A percentile compares a stretch with the other conserved stretches of the same genome.
These are phyloP conservation scores for Aspergillus versicolor DNA, from an alignment of 2,329 filamentous ascomycete genomes.

Conservation along the genomic window DNA sequence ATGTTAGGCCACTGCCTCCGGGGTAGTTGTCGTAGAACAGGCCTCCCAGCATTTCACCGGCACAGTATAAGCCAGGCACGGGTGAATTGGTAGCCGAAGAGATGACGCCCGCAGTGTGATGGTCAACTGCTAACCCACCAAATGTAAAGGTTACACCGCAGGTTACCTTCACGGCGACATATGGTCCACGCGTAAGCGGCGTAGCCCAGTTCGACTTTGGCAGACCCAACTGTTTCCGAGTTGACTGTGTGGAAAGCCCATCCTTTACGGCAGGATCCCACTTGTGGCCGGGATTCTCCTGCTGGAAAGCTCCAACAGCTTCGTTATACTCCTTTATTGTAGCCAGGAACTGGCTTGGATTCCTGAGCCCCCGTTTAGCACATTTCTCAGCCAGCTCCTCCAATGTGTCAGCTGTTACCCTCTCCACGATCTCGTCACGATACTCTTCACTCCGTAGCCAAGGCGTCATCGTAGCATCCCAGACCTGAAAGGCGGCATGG, in stretches of 20 bases:
- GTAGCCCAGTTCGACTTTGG: constrained; percentile 67
- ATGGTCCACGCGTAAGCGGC: constrained; percentile 56
- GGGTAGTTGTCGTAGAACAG: constrained; percentile 65
- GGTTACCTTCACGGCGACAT: constrained; percentile 62
- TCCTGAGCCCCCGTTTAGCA: constrained; percentile 46
- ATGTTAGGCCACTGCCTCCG: constrained; percentile 62
- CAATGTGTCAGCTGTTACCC: constrained; percentile 52
- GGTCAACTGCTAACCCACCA: constrained; percentile 59
- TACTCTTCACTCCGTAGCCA: constrained; percentile 65
- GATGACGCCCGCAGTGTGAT: constrained; percentile 52
- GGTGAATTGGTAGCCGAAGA: constrained; percentile 34
- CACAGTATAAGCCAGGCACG: constrained; percentile 55
- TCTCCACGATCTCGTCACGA: constrained; percentile 55
- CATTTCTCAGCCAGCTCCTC: constrained; percentile 57
- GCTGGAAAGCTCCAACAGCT: constrained; percentile 50
- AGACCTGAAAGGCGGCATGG: constrained; percentile 62
- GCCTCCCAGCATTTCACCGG: constrained; percentile 66
- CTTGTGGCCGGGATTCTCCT: constrained; percentile 45
- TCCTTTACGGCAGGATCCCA: constrained; percentile 64
- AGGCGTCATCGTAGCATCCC: constrained; percentile 53
- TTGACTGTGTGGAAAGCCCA: constrained; percentile 61
- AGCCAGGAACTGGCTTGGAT: constrained; percentile 48
- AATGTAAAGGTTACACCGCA: constrained; percentile 70
- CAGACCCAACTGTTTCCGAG: constrained; percentile 41
- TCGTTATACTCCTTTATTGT: constrained; percentile 59